A percentile compares a stretch with the other conserved stretches of the same genome.
Evolutionary conservation across 2,329 filamentous ascomycete genomes (phyloP).

Genomic region (Aspergillus neoniger): DNA sequence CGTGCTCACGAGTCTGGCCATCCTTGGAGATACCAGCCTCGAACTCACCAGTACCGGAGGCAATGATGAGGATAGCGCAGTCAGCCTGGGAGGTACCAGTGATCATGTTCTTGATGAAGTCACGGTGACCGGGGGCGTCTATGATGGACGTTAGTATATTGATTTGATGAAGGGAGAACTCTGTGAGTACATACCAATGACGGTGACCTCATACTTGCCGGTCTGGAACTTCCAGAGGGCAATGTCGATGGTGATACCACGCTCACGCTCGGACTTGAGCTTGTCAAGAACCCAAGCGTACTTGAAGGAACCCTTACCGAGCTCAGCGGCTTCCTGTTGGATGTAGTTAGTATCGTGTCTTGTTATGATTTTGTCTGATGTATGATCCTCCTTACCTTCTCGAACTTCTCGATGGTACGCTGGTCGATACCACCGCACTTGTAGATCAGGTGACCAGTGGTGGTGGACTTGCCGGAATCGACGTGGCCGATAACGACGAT

Average conservation of each 20-base stretch:
- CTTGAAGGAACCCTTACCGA: slow-evolving; percentile 99
- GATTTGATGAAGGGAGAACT: neutral
- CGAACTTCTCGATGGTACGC: slow-evolving; percentile 99
- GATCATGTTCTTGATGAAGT: slow-evolving; percentile 99
- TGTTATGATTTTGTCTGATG: too few relatives aligned
- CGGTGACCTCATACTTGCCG: slow-evolving; percentile 94
- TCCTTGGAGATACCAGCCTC: slow-evolving; percentile 99
- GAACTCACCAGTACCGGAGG: slow-evolving; percentile 99
- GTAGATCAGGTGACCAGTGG: slow-evolving; percentile 97
- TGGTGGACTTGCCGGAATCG: slow-evolving; percentile 99
- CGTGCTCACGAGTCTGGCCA: slow-evolving; percentile 99
- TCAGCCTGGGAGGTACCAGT: slow-evolving; percentile 99
- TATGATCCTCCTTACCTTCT: slow-evolving; percentile 73
- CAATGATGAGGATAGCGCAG: slow-evolving; percentile 99
- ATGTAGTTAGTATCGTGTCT: slow-evolving; percentile 18
- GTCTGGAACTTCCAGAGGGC: slow-evolving; percentile 99
- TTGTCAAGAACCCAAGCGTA: slow-evolving; percentile 99
- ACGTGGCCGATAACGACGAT: slow-evolving; percentile 99
- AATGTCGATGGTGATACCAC: slow-evolving; percentile 99
- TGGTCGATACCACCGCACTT: slow-evolving; percentile 99
- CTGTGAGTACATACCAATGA: slow-evolving; percentile 71
- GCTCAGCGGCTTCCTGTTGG: slow-evolving; percentile 88
- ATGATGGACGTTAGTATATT: slow-evolving; percentile 22
- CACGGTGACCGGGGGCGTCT: slow-evolving; percentile 99
- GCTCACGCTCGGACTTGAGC: slow-evolving; percentile 99